A percentile compares a stretch with the other conserved stretches of the same genome.
phyloP scores from a whole-genome alignment of 1,284 basidiomycete genomes.

The Puccinia triticina region DNA sequence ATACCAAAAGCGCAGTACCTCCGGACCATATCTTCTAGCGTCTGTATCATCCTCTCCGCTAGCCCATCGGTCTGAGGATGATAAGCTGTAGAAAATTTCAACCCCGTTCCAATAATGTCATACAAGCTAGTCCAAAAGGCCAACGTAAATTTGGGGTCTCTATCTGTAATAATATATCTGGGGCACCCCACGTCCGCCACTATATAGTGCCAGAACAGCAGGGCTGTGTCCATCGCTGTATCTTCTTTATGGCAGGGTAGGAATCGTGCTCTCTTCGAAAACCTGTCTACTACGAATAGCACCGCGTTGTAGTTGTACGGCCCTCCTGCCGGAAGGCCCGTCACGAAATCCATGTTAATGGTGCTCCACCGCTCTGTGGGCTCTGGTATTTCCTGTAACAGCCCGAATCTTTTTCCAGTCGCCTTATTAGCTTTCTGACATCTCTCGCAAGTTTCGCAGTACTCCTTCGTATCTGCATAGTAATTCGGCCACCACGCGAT shows the following conservation, averaged over 20 bases:
- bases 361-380: background rate
- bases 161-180: background rate
- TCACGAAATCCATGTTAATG: slow-evolving; percentile 24
- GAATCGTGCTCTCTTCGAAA: background rate
- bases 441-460: no score
- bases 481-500: no score
- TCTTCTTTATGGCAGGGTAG: slow-evolving; percentile 21
- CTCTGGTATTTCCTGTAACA: background rate
- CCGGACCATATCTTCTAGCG: background rate
- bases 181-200: no score
- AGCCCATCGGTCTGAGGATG: slow-evolving; percentile 5
- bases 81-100: slow-evolving; percentile 17
- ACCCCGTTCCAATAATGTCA: background rate
- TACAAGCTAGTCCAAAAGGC: background rate
- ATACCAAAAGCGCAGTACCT: background rate
- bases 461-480: no score
- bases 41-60: slow-evolving; percentile 7
- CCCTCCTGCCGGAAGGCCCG: background rate
- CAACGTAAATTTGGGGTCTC: no score
- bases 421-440: no score
- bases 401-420: slow-evolving; percentile 4
- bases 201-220: background rate
- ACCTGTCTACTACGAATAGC: slow-evolving; percentile 2
- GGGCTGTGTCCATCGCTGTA: background rate
- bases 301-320: background rate